A percentile compares a stretch with the other conserved stretches of the same genome.
phyloP scores from a whole-genome alignment of 768 basidiomycete genomes.

The Boletus barrowsii region DNA sequence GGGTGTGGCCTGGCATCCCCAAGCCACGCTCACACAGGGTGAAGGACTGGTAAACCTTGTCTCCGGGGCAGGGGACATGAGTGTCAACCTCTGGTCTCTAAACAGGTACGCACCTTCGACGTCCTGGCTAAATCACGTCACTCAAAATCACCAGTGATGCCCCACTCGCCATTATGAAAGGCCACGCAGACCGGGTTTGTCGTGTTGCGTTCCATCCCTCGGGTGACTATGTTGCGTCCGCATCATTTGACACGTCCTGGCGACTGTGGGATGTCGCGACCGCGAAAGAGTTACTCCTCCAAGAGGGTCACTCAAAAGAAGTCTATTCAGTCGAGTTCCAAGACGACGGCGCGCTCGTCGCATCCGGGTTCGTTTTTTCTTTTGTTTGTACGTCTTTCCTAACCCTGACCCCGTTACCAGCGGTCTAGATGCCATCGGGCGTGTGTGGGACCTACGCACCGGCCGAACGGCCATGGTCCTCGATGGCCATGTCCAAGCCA shows the following conservation, averaged over 20 bases:
- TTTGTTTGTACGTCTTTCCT: not conserved
- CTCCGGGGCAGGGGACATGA: conserved; percentile 86
- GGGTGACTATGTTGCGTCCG: conserved; percentile 89
- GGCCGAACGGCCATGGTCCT: conserved; percentile 97
- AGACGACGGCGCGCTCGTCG: conserved; percentile 87
- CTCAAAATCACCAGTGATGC: conserved; percentile 55
- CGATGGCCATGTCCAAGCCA: conserved; percentile 93
- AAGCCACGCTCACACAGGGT: conserved; percentile 73
- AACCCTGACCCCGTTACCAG: conserved; percentile 38
- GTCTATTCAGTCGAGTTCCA: conserved; percentile 97
- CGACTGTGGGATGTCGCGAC: conserved; percentile 91
- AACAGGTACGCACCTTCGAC: conserved; percentile 51
- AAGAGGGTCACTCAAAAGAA: conserved; percentile 97
- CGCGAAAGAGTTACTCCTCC: conserved; percentile 76
- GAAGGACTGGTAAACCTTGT: conserved; percentile 75
- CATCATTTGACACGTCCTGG: conserved; percentile 98
- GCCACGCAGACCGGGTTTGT: conserved; percentile 88
- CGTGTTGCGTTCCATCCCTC: conserved; percentile 97
- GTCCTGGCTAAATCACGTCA: not conserved
- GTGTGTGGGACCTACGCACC: conserved; percentile 95
- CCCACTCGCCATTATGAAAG: conserved; percentile 81
- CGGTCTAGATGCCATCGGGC: conserved; percentile 93
- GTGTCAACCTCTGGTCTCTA: conserved; percentile 86
- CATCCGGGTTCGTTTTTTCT: conserved; percentile 71
- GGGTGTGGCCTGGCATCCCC: conserved; percentile 97